These are phyloP conservation scores for Aspergillus affinis DNA, from an alignment of 495 filamentous ascomycete genomes.

Conservation along the genomic window DNA sequence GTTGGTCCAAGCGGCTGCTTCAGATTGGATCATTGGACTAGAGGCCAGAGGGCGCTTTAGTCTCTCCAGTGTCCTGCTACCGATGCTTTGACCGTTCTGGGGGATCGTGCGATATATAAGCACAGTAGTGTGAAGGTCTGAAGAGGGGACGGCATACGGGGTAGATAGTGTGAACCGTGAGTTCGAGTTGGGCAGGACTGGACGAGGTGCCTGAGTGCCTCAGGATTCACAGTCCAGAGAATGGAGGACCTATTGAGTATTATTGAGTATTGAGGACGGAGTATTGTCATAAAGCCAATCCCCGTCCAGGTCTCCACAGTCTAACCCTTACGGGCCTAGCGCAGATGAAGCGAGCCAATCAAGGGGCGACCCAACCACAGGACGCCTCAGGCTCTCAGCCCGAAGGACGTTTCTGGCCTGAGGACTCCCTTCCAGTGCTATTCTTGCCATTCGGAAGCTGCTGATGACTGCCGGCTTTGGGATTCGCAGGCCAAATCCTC, in stretches of 20 bases:
- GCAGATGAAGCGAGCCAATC: slow-evolving; percentile 4
- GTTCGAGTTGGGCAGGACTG: too few relatives aligned
- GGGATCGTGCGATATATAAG: not conserved
- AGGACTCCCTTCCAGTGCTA: not conserved
- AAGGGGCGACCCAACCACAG: not conserved
- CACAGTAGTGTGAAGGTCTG: too few relatives aligned
- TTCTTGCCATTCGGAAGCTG: not conserved
- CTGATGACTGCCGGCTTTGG: not conserved
- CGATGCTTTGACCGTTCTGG: not conserved
- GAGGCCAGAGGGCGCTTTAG: not conserved
- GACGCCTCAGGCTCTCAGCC: slow-evolving; percentile 1
- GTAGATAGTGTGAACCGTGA: too few relatives aligned
- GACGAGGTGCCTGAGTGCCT: not conserved
- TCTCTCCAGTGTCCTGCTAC: not conserved
- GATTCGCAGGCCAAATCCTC: not conserved
- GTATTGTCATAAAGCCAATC: not conserved
- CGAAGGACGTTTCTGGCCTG: not conserved
- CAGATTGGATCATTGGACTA: not conserved
- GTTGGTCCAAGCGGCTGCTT: slow-evolving; percentile 19
- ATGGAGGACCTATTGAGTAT: not conserved
- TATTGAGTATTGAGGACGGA: too few relatives aligned
- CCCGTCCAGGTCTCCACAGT: slow-evolving; percentile 10
- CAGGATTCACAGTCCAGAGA: not conserved
- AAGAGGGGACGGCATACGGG: too few relatives aligned
- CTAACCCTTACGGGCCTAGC: slow-evolving; percentile 6